Evolutionary conservation across 176 grass and related monocot species (phyloP), one percentile per base, ranked within the genome.

Genomic region (Eleusine indica): DNA sequence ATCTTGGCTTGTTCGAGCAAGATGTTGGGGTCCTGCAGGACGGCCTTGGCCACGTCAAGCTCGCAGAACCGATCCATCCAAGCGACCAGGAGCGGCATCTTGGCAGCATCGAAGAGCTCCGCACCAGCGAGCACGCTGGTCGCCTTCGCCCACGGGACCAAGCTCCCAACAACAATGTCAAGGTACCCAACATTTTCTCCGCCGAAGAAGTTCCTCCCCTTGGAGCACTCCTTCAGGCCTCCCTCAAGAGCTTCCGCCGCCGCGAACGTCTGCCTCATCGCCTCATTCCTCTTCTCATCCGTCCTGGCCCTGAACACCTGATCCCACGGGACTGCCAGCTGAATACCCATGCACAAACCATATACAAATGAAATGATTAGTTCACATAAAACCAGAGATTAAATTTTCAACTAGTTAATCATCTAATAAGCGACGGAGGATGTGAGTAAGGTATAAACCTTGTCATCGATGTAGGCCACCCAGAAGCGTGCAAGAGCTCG

Each of bases 401-500:
- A 35, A 1, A 35, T 35, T 35, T 35, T 35, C 32, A 35, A 35
- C 32, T 35, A 47, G 11, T 47, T 47, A 47, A 2, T 47, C 44
- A 47, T 47, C 44, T 47, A 9, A 47, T 47, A 47, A 11, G 8
- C 44, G 41, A 43, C 41, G 41, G 41, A 43, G 41, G 41, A 4
- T 43, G 41, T 43, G 41, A 43, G 41, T 7, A 43, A 43, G 4
- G 41, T 0, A 43, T 7, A 41, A 89, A 86, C 92, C 92, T 85
- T 87, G 18, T 80, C 81, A 9, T 94, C 87, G 0, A 89, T 68
- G 78, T 82, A 96, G 65, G 82, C 63, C 9, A 69, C 47, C 93
- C 88, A 93, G 39, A 93, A 96, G 17, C 88, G 85, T 42, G 88
- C 86, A 4, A 43, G 38, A 3, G 90, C 77, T 18, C 93, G 86